Base-by-base conservation (phyloP, 331 rosid species). In the Acacia concinna region DNA sequence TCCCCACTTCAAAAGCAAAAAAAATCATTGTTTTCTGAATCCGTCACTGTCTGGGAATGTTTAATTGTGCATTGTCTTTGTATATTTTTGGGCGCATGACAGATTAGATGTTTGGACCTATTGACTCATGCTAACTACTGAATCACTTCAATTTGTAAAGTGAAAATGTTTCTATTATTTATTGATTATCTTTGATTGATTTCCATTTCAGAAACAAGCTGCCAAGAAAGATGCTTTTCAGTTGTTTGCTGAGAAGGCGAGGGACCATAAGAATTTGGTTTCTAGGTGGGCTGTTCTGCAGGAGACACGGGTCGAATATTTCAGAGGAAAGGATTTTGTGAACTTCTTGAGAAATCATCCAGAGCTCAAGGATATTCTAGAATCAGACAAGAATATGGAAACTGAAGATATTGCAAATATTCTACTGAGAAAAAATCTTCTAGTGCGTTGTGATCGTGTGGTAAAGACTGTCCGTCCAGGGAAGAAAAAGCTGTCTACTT, bases 391-490 rank as follows among this genome's bases (percentile, higher is more conserved):
- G 83, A 91, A 76, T 78, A 81, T 89, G 65, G 99, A 93, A 75
- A 83, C 93, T 49, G 99, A 93, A 79, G 98, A 91, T 63, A 86
- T 96, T 81, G 93, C 89, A 51, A 85, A 93, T 82, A 77, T 79
- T 68, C 86, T 96, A 78, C 87, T 96, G 70, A 84, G 85, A 17
- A 91, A 89, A 86, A 96, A 73, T 82, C 98, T 96, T 74, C 81
- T 96, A 63, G 95, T 93, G 70, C 94, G 98, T 35, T 96, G 99
- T 80, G 99, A 96, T 73, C 97, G 99, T 27, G 97, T 96, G 57
- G 94, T 96, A 46, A 96, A 96, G 88, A 96, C 95, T 77, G 83
- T 96, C 84, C 99, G 97, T 81, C 99, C 98, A 43, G 99, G 99
- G 73, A 96, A 91, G 95, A 91, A 85, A 83, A 96, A 96, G 85